Conservation (phyloP, 345 rosid species). For the Eucalyptus polyanthemos region DNA sequence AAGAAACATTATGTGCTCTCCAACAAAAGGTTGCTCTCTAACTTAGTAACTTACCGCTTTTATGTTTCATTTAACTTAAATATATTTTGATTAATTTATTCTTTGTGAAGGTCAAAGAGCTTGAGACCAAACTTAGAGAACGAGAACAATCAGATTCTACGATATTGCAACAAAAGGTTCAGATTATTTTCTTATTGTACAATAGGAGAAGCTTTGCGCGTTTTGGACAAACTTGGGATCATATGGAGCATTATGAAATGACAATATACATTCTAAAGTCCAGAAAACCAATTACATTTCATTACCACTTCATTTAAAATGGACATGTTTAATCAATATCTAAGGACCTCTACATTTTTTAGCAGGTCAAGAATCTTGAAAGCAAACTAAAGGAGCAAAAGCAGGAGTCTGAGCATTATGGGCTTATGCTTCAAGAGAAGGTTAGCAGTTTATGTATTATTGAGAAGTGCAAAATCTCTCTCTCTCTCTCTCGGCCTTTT, state of each 20-base stretch:
- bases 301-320: background rate
- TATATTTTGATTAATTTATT: background rate
- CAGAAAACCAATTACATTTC: background rate
- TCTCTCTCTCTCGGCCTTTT: background rate
- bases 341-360: background rate
- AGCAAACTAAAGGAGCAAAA: conserved; percentile 50
- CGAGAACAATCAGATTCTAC: conserved; percentile 42
- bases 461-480: background rate
- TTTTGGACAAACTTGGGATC: background rate
- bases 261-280: background rate
- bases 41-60: background rate
- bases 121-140: conserved; percentile 60
- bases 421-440: conserved; percentile 42
- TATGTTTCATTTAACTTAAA: background rate
- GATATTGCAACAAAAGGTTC: conserved; percentile 49
- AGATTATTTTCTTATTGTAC: background rate
- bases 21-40: conserved; percentile 51
- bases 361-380: conserved; percentile 70
- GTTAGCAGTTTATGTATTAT: conserved; percentile 5
- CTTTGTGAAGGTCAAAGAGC: conserved; percentile 49
- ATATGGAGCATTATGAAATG: background rate
- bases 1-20: conserved; percentile 50
- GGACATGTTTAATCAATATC: background rate
- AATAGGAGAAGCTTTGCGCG: background rate
- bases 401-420: conserved; percentile 36